Base-by-base conservation (phyloP, 2,329 filamentous ascomycete species). In the Clarireedia paspali region DNA sequence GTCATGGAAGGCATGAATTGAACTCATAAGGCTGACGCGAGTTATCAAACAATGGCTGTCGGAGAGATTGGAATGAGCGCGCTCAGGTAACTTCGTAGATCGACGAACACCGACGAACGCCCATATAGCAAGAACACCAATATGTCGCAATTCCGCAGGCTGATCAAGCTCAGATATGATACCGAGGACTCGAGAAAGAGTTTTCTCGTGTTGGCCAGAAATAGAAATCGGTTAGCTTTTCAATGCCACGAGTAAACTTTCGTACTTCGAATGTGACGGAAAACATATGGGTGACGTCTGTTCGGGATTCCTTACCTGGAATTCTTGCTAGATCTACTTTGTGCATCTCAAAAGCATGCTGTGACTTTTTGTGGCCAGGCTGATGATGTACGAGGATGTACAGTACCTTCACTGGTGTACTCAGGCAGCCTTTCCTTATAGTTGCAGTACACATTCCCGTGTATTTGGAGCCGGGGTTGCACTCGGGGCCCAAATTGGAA, bases 1-100 rank as follows among this genome's bases (percentile, higher is more conserved):
- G 24, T 44, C 15, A 24, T 36, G 17, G 27, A 55, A 55, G 39
- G 53, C 53, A 55, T 55, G 38, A 55, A 55, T 50, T 26, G 10
- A 17, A 10, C 30, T 23, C 34, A 42, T 52, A 47, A 56, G 53
- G 48, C 40, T 56, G 53, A 56, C 40, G 42, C 53, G 24, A 47
- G 23, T n/a, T 47, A 14, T 34, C 27, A 56, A 56, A 56, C 53
- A 47, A 47, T 40, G 40, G 53, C 7, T 52, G 53, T 52, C 40
- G 40, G 42, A 56, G 30, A 56, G 44, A 12, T 27, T 30, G 24
- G 10, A n/a, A 20, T 40, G 36, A 17, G 48, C 23, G 12, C 23
- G 12, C 23, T 44, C 12, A 34, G n/a, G 7, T 20, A 20, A 20
- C 20, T 20, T 20, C 20, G 20, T 20, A 54, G n/a, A 24, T 40